Evolutionary conservation across 192 early-diverging fungal species (phyloP).

Genomic region (Fimicolochytrium jonesii): DNA sequence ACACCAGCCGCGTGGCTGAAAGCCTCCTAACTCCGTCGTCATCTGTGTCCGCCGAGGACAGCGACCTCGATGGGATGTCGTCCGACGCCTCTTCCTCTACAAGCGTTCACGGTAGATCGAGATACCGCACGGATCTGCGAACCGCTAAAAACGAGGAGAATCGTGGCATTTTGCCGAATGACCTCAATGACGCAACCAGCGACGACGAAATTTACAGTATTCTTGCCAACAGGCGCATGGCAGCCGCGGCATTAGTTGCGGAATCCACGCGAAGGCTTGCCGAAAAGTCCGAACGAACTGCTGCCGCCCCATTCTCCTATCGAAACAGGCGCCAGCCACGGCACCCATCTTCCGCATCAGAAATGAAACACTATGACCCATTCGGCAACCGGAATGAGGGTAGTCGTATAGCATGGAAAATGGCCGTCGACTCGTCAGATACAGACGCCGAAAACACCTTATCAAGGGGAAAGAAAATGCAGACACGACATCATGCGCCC

Average conservation of each 20-base stretch:
- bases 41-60: not conserved
- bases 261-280: not conserved
- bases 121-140: not conserved
- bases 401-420: constrained; percentile 1
- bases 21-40: not conserved
- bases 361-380: not conserved
- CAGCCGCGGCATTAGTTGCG: constrained; percentile 8
- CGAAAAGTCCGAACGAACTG: not conserved
- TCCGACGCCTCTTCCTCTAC: not conserved
- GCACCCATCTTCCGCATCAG: not conserved
- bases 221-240: constrained; percentile 12
- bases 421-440: not conserved
- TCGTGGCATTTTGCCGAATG: not conserved
- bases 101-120: no score
- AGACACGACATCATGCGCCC: no score
- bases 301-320: not conserved
- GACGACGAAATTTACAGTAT: constrained; percentile 23
- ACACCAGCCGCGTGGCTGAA: not conserved
- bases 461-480: not conserved
- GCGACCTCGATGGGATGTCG: not conserved
- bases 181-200: constrained; percentile 2
- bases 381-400: not conserved
- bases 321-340: not conserved
- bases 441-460: not conserved
- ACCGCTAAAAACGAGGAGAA: not conserved